These are phyloP conservation scores for Arachis hypogaea DNA, from an alignment of 306 rosid genomes.

Conservation along the genomic window DNA sequence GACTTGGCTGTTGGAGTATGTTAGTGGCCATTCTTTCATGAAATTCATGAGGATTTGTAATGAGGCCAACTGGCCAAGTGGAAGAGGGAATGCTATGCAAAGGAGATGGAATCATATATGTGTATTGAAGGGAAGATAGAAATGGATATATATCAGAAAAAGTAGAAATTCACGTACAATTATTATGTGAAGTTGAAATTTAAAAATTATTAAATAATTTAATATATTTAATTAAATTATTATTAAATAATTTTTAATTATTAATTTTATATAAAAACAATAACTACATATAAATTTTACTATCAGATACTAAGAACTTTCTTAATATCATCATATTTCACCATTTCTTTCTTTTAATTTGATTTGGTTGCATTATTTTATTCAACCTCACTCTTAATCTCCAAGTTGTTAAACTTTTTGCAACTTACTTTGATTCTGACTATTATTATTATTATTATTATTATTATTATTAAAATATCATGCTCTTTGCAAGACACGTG, in stretches of 20 bases:
- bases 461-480: background rate
- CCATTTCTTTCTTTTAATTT: too few species aligned
- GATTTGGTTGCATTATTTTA: conserved; percentile 34
- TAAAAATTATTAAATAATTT: too few species aligned
- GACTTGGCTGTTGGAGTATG: conserved; percentile 11
- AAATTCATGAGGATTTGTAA: conserved; percentile 27
- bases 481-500: conserved; percentile 42
- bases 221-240: too few species aligned
- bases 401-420: conserved; percentile 26
- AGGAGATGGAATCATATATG: conserved; percentile 20
- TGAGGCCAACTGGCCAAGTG: conserved; percentile 25
- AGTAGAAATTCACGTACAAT: too few species aligned
- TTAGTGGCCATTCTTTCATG: conserved; percentile 5
- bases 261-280: too few species aligned
- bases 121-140: conserved; percentile 16
- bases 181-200: too few species aligned
- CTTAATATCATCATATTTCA: conserved; percentile 13
- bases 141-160: too few species aligned
- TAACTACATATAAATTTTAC: too few species aligned
- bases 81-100: conserved; percentile 37
- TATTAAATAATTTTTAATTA: too few species aligned
- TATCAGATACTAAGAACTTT: background rate
- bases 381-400: conserved; percentile 8
- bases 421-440: conserved; percentile 25
- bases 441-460: too few species aligned